Conservation (phyloP, 371 early-diverging fungal genomes). For the Cokeromyces recurvatus region DNA sequence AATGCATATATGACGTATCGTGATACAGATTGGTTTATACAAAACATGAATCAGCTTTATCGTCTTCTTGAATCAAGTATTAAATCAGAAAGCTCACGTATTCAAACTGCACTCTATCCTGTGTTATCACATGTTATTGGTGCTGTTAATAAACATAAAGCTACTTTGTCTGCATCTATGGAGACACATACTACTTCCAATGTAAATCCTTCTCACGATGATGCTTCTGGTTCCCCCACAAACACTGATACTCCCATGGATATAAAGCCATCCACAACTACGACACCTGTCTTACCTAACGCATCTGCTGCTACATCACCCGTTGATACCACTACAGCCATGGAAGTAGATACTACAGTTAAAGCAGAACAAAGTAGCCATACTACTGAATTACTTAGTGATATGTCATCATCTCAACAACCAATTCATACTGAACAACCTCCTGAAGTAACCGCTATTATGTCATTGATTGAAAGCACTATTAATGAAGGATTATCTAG, state of each 20-base stretch:
- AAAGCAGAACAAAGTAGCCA: neutral
- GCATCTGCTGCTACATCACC: neutral
- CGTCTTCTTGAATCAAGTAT: constrained; percentile 68
- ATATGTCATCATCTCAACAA: too few species aligned
- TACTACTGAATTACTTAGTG: neutral
- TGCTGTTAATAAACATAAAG: constrained; percentile 38
- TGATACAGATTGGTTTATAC: constrained; percentile 60
- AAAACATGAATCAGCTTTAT: constrained; percentile 62
- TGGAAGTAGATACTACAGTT: neutral
- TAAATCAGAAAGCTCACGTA: constrained; percentile 56
- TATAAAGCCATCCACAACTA: neutral
- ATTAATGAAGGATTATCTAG: constrained; percentile 65
- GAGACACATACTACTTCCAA: neutral
- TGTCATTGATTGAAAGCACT: constrained; percentile 54
- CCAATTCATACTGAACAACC: constrained; percentile 18
- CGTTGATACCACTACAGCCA: neutral
- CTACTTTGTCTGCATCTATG: neutral
- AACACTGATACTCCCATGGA: neutral
- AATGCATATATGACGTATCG: constrained; percentile 57
- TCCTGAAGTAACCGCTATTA: constrained; percentile 55
- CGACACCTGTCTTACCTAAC: neutral
- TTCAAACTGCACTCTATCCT: constrained; percentile 63
- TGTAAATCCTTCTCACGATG: neutral
- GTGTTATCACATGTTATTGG: constrained; percentile 61
- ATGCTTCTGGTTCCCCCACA: neutral